A percentile compares a stretch with the other conserved stretches of the same genome.
Conservation (phyloP, 208 protist species). For the Leishmania guyanensis region DNA sequence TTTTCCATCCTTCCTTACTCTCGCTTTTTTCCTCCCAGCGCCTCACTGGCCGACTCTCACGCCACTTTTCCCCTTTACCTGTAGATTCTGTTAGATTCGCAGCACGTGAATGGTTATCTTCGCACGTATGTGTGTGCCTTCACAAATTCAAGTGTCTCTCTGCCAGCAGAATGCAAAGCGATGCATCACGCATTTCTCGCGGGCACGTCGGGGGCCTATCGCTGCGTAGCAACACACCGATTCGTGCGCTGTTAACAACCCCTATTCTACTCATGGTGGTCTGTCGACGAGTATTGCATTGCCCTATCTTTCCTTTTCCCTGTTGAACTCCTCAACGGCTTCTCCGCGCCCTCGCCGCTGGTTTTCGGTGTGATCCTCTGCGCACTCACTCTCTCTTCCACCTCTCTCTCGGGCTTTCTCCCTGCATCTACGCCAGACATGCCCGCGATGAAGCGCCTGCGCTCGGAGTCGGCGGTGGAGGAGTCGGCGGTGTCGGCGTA, state of each 20-base stretch:
- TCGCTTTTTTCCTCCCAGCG: background rate
- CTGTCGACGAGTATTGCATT: constrained; percentile 52
- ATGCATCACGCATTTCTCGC: background rate
- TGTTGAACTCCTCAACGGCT: background rate
- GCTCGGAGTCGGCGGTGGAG: constrained; percentile 35
- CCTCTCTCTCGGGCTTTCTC: background rate
- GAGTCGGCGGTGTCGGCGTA: constrained; percentile 45
- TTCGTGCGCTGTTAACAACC: too few species aligned
- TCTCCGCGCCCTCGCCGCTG: background rate
- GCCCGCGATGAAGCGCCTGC: constrained; percentile 30
- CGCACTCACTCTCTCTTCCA: background rate
- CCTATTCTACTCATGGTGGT: too few species aligned
- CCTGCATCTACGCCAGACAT: constrained; percentile 6
- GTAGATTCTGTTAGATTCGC: background rate
- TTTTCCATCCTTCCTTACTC: background rate
- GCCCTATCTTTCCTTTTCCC: background rate
- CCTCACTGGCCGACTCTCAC: background rate
- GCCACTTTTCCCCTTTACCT: background rate
- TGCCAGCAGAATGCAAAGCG: background rate
- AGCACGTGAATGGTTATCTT: background rate
- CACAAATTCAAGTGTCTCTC: background rate
- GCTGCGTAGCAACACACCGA: background rate
- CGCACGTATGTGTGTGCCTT: background rate
- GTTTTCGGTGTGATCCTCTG: background rate
- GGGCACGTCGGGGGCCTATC: background rate